Conservation (phyloP, 108 stramenopile species). For the Thalassiosira profunda region DNA sequence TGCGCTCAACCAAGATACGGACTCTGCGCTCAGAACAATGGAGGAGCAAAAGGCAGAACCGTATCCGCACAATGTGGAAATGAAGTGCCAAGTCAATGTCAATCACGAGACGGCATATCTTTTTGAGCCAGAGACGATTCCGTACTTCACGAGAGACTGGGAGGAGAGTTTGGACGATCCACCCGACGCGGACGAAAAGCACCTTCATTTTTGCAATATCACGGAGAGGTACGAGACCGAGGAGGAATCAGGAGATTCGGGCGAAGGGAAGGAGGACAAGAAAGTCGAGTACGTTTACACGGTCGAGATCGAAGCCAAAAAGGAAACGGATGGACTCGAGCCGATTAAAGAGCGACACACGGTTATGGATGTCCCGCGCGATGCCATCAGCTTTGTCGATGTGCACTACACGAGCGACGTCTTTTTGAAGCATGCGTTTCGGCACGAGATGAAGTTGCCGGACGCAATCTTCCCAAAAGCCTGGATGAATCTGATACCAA, state of each 20-base stretch:
- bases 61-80: slow-evolving; percentile 30
- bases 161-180: slow-evolving; percentile 13
- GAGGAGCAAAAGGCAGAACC: slow-evolving; percentile 36
- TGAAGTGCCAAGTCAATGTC: slow-evolving; percentile 27
- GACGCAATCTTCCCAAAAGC: slow-evolving; percentile 68
- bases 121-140: slow-evolving; percentile 20
- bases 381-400: slow-evolving; percentile 67
- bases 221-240: slow-evolving; percentile 19
- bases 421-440: slow-evolving; percentile 63
- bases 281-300: slow-evolving; percentile 22
- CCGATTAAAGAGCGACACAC: slow-evolving; percentile 18
- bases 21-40: slow-evolving; percentile 26
- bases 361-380: slow-evolving; percentile 64
- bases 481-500: slow-evolving; percentile 50
- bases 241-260: slow-evolving; percentile 13
- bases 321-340: slow-evolving; percentile 1
- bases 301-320: slow-evolving; percentile 21
- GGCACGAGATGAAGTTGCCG: slow-evolving; percentile 66
- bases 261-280: background rate
- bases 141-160: slow-evolving; percentile 24
- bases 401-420: slow-evolving; percentile 65
- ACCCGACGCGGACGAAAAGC: slow-evolving; percentile 15
- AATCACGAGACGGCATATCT: slow-evolving; percentile 34
- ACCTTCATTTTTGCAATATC: slow-evolving; percentile 25
- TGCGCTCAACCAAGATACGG: slow-evolving; percentile 23